Conservation (phyloP, 495 filamentous ascomycete species). For the Astrothelium subdiscretum region DNA sequence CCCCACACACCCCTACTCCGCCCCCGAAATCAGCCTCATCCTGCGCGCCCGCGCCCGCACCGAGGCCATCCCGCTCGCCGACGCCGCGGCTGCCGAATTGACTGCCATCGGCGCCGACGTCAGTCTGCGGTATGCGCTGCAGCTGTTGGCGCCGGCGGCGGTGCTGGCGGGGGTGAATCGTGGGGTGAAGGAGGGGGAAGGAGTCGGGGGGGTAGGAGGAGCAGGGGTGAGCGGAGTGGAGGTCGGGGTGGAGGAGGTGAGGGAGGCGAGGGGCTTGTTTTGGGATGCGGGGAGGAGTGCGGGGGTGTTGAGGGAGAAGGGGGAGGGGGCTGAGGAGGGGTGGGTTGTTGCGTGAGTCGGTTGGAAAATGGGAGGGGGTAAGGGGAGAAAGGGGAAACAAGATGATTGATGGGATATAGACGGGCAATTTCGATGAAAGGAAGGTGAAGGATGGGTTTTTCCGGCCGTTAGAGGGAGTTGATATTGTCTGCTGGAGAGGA, state of each 20-base stretch:
- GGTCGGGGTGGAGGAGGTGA: slow-evolving; percentile 71
- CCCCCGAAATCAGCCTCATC: slow-evolving; percentile 81
- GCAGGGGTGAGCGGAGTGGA: slow-evolving; percentile 56
- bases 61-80: slow-evolving; percentile 68
- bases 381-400: too few relatives aligned
- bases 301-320: slow-evolving; percentile 10
- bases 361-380: too few relatives aligned
- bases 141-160: slow-evolving; percentile 78
- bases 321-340: not conserved
- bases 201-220: too few relatives aligned
- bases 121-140: slow-evolving; percentile 83
- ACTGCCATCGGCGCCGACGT: slow-evolving; percentile 74
- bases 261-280: slow-evolving; percentile 84
- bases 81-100: slow-evolving; percentile 74
- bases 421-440: too few relatives aligned
- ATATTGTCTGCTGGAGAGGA: too few relatives aligned
- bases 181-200: slow-evolving; percentile 5
- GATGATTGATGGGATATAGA: too few relatives aligned
- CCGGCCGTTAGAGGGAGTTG: too few relatives aligned
- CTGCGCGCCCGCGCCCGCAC: slow-evolving; percentile 69
- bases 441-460: too few relatives aligned
- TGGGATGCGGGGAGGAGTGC: slow-evolving; percentile 82
- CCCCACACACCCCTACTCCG: slow-evolving; percentile 74
- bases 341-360: not conserved
- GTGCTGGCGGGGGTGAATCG: slow-evolving; percentile 51